phyloP scores from a whole-genome alignment of 73 alveolate genomes.

The Paramecium primaurelia region DNA sequence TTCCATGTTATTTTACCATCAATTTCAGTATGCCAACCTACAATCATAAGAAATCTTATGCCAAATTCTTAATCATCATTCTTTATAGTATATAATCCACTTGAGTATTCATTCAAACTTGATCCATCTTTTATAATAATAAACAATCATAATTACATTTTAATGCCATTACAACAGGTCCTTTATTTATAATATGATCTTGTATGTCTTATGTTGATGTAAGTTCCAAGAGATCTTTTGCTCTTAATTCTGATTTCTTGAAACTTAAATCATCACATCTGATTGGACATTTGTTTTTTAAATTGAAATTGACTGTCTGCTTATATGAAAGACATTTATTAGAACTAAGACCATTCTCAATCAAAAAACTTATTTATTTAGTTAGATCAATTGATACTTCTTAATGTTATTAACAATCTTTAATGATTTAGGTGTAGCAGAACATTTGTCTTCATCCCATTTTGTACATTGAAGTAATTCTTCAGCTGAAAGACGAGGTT shows the following conservation, averaged over 20 bases:
- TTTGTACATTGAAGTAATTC: not conserved
- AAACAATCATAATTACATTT: not conserved
- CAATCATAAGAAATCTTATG: not conserved
- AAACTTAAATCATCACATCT: slow-evolving; percentile 9
- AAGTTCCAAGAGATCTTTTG: not conserved
- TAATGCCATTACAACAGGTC: not conserved
- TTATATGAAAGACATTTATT: not conserved
- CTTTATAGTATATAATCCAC: not conserved
- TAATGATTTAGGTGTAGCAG: not conserved
- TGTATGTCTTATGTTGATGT: not conserved
- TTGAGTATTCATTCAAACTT: slow-evolving; percentile 4
- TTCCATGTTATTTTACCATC: not conserved
- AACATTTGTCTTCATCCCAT: not conserved
- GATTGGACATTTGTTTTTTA: not conserved
- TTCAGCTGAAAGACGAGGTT: slow-evolving; percentile 5
- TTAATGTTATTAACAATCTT: not conserved
- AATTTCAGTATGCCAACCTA: not conserved
- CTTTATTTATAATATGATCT: not conserved
- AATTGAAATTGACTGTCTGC: not conserved
- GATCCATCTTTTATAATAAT: not conserved
- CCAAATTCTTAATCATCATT: not conserved
- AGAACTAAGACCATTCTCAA: not conserved
- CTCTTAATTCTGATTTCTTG: not conserved
- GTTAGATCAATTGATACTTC: not conserved
- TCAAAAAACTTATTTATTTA: not conserved